phyloP scores from a whole-genome alignment of 2,329 filamentous ascomycete species.

The Microthyrium microscopicum region DNA sequence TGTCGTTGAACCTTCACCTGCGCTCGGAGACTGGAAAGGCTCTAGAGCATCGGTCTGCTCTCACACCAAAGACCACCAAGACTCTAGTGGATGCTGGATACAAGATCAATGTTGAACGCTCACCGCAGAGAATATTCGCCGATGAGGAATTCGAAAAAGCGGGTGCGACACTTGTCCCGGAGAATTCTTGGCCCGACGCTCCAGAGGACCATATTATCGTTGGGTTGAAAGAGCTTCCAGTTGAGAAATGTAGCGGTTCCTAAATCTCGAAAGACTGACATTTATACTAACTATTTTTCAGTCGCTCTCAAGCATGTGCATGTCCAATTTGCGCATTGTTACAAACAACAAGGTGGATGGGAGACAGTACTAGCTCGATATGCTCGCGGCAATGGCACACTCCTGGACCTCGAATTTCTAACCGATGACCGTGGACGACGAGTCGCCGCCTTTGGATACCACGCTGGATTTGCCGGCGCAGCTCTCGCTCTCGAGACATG shows the following conservation, averaged over 20 bases:
- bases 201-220: conserved; percentile 23
- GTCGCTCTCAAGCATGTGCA: conserved; percentile 23
- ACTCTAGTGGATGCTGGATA: conserved; percentile 25
- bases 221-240: conserved; percentile 25
- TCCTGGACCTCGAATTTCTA: conserved; percentile 80
- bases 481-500: conserved; percentile 56
- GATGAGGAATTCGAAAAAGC: conserved; percentile 21
- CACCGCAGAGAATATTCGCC: conserved; percentile 24
- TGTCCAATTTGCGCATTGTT: conserved; percentile 26
- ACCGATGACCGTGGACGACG: conserved; percentile 53
- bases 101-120: conserved; percentile 23
- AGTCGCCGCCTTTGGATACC: conserved; percentile 48
- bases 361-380: conserved; percentile 65
- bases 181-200: conserved; percentile 21
- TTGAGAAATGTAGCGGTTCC: too few species aligned
- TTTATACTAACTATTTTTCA: too few species aligned
- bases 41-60: conserved; percentile 24
- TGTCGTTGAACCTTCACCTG: conserved; percentile 24
- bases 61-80: conserved; percentile 21
- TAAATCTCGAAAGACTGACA: too few species aligned
- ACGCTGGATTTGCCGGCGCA: conserved; percentile 18
- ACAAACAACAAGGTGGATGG: conserved; percentile 39
- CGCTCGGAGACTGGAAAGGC: conserved; percentile 25
- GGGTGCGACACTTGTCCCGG: conserved; percentile 21
- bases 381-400: conserved; percentile 54